Conservation (phyloP, 148 eudicot species). For the Rhododendron vialii region DNA sequence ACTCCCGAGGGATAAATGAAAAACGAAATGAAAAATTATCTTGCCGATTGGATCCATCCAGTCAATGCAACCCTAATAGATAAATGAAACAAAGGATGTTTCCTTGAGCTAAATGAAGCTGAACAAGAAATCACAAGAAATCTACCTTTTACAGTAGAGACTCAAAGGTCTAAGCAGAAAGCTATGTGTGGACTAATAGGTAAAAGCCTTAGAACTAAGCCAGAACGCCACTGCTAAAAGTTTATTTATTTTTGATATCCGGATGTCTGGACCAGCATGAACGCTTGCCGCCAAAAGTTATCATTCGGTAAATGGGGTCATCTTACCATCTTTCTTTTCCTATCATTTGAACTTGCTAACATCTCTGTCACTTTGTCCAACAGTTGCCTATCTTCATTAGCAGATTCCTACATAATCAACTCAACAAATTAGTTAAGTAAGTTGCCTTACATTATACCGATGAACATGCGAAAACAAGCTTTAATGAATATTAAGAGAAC, state of each 20-base stretch:
- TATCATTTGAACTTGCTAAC: slow-evolving; percentile 25
- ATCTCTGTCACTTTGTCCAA: slow-evolving; percentile 21
- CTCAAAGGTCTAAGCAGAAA: background rate
- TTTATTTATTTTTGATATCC: too few relatives aligned
- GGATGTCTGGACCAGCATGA: background rate
- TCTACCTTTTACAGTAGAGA: background rate
- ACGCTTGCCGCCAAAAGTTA: background rate
- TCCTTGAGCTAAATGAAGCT: background rate
- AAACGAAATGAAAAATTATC: too few relatives aligned
- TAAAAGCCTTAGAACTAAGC: background rate
- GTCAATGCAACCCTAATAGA: background rate
- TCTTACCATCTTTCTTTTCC: slow-evolving; percentile 21
- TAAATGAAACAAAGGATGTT: background rate
- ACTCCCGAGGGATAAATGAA: too few relatives aligned
- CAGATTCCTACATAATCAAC: slow-evolving; percentile 15
- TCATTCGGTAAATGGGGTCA: background rate
- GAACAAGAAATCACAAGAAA: background rate
- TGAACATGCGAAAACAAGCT: background rate
- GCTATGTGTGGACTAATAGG: background rate
- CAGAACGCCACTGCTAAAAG: background rate
- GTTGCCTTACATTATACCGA: background rate
- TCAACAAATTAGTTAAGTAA: background rate
- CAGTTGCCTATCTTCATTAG: slow-evolving; percentile 20
- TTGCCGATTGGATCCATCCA: background rate
- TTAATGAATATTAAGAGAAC: background rate